Conservation (phyloP, 768 basidiomycete species). For the Suillus occidentalis region DNA sequence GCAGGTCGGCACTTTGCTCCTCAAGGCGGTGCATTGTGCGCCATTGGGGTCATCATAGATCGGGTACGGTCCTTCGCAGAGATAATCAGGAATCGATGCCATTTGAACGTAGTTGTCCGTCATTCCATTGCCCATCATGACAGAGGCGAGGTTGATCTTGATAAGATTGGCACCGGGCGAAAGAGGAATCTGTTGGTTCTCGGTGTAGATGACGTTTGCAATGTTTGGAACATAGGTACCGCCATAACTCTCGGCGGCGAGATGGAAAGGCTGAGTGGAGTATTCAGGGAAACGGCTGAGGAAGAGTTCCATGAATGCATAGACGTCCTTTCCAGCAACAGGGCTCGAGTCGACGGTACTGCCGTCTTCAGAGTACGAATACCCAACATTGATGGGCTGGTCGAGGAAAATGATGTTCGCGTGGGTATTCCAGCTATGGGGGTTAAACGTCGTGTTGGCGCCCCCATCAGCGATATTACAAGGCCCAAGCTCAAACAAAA, state of each 20-base stretch:
- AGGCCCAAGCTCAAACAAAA: constrained; percentile 92
- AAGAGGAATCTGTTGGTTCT: constrained; percentile 61
- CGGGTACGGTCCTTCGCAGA: constrained; percentile 80
- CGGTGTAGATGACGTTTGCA: constrained; percentile 75
- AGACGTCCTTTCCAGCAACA: constrained; percentile 87
- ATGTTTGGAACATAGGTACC: constrained; percentile 86
- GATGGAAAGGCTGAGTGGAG: constrained; percentile 66
- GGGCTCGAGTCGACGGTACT: constrained; percentile 78
- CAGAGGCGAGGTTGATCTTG: constrained; percentile 76
- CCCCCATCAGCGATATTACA: constrained; percentile 74
- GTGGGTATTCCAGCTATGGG: constrained; percentile 81
- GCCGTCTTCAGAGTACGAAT: constrained; percentile 78
- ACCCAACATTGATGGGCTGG: constrained; percentile 88
- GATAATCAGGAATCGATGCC: constrained; percentile 77
- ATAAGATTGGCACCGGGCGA: constrained; percentile 49
- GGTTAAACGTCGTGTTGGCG: constrained; percentile 68
- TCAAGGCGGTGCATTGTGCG: constrained; percentile 62
- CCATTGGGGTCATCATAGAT: constrained; percentile 72
- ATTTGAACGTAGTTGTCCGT: constrained; percentile 85
- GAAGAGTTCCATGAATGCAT: constrained; percentile 82
- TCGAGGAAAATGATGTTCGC: constrained; percentile 63
- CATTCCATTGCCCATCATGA: constrained; percentile 86
- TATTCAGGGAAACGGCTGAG: constrained; percentile 75
- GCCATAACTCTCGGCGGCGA: constrained; percentile 79
- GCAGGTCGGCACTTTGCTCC: constrained; percentile 70